These are phyloP conservation scores for Amanita jacksonii DNA, from an alignment of 768 basidiomycete genomes.

Conservation along the genomic window DNA sequence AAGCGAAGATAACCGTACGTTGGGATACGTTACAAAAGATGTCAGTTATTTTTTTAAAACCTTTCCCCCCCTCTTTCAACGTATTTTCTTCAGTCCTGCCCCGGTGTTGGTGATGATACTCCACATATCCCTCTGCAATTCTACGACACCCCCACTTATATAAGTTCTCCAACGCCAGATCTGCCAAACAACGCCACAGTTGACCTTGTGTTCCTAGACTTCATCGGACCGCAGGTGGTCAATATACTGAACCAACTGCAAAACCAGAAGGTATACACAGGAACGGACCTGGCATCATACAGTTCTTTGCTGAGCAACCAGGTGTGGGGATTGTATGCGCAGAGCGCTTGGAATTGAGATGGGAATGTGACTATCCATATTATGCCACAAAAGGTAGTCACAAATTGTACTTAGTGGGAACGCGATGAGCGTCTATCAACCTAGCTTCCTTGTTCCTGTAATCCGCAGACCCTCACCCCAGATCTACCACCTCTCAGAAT, in stretches of 20 bases:
- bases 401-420: too few relatives aligned
- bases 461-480: not conserved
- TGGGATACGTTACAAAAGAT: slow-evolving; percentile 70
- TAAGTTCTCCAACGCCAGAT: slow-evolving; percentile 44
- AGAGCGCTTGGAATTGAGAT: slow-evolving; percentile 32
- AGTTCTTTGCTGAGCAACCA: slow-evolving; percentile 39
- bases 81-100: slow-evolving; percentile 40
- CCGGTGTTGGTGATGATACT: slow-evolving; percentile 68
- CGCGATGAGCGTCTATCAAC: too few relatives aligned
- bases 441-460: not conserved
- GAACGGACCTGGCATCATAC: slow-evolving; percentile 45
- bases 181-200: slow-evolving; percentile 40
- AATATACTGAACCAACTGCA: slow-evolving; percentile 48
- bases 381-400: not conserved
- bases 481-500: not conserved
- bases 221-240: slow-evolving; percentile 47
- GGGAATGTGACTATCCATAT: not conserved
- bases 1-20: slow-evolving; percentile 43
- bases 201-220: slow-evolving; percentile 72
- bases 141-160: slow-evolving; percentile 45
- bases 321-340: slow-evolving; percentile 49
- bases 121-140: slow-evolving; percentile 52
- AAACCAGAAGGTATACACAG: slow-evolving; percentile 36
- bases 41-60: slow-evolving; percentile 24
- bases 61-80: not conserved